A percentile compares a stretch with the other conserved stretches of the same genome.
These are phyloP conservation scores for Skeletonema marinoi DNA, from an alignment of 108 stramenopile genomes.

Conservation along the genomic window DNA sequence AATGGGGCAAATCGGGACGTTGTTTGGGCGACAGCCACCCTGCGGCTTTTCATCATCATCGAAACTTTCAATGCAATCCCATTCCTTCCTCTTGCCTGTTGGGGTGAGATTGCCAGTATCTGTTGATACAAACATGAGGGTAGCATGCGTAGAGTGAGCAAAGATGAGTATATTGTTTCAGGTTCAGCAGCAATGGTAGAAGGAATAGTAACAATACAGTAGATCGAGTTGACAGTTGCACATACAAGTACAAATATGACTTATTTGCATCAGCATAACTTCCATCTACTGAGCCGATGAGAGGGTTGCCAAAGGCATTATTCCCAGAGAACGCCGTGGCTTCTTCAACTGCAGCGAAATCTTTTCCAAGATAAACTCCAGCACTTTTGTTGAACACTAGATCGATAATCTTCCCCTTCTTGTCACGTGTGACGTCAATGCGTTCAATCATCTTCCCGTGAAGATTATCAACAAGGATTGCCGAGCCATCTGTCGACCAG, in stretches of 20 bases:
- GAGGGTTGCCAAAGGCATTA: constrained; percentile 27
- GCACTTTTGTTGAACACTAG: constrained; percentile 11
- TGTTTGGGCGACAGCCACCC: constrained; percentile 24
- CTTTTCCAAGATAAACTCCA: constrained; percentile 24
- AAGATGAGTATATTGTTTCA: neutral
- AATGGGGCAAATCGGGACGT: constrained; percentile 46
- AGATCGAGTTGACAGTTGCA: neutral
- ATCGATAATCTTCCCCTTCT: constrained; percentile 19
- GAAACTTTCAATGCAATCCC: constrained; percentile 4
- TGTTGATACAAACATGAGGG: neutral
- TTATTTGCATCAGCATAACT: constrained; percentile 8
- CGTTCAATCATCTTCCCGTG: constrained; percentile 45
- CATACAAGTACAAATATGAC: no score
- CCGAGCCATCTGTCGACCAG: constrained; percentile 24
- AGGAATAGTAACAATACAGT: no score
- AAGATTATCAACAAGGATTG: constrained; percentile 28
- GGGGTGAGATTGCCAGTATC: constrained; percentile 33
- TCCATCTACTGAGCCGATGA: constrained; percentile 25
- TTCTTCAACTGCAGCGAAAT: constrained; percentile 2
- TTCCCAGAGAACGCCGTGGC: constrained; percentile 26
- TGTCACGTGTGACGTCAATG: constrained; percentile 23
- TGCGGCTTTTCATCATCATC: neutral
- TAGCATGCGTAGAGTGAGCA: neutral
- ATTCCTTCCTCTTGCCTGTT: constrained; percentile 30
- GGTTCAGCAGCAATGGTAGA: neutral